Conservation (phyloP, 768 basidiomycete species). For the Leccinum subtestaceum region DNA sequence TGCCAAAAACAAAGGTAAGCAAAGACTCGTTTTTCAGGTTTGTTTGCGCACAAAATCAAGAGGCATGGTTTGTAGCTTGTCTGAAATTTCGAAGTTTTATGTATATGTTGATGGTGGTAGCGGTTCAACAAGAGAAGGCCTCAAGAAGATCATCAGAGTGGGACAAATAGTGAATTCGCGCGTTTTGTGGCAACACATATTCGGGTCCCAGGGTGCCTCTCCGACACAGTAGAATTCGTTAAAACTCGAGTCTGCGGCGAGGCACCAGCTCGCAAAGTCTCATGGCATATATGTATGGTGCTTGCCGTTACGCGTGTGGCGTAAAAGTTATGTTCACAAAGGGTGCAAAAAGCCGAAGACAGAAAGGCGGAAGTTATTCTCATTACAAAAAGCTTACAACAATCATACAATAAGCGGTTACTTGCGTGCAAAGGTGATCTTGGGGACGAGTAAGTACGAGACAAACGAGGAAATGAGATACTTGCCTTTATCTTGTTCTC, state of each 20-base stretch:
- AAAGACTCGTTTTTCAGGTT: not conserved
- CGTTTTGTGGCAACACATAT: constrained; percentile 7
- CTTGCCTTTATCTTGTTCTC: constrained; percentile 97
- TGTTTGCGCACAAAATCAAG: constrained; percentile 21
- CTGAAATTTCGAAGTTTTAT: constrained; percentile 7
- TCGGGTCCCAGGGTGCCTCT: constrained; percentile 5
- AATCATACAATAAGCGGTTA: constrained; percentile 37
- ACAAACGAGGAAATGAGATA: not conserved
- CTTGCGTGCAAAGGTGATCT: constrained; percentile 79
- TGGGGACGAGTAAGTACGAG: constrained; percentile 11
- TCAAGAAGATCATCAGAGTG: constrained; percentile 1
- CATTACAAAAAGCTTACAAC: constrained; percentile 31
- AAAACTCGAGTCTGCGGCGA: constrained; percentile 11
- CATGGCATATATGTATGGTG: constrained; percentile 19
- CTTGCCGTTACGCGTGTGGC: constrained; percentile 23
- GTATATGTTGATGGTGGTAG: constrained; percentile 10
- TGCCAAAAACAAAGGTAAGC: constrained; percentile 18
- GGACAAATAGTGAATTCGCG: constrained; percentile 3
- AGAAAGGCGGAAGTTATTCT: constrained; percentile 23
- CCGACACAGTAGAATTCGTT: constrained; percentile 3
- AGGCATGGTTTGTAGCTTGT: constrained; percentile 7
- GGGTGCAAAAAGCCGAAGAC: constrained; percentile 9
- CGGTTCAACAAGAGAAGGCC: constrained; percentile 1
- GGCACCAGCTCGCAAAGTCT: constrained; percentile 28
- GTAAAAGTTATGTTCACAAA: constrained; percentile 23